phyloP scores from a whole-genome alignment of 805 yeast genomes.

The Saturnispora hagleri region DNA sequence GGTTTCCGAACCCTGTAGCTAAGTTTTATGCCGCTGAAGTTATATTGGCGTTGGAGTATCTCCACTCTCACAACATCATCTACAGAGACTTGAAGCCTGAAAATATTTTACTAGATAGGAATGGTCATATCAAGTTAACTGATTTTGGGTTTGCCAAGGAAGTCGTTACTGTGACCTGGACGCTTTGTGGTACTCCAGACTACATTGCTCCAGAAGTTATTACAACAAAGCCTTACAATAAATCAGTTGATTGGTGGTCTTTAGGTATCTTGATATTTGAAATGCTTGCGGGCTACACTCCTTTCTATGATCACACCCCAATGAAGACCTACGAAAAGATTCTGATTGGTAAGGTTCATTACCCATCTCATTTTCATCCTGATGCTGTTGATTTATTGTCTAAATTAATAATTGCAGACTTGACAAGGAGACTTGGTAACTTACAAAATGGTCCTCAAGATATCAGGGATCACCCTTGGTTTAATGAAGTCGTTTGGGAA shows the following conservation, averaged over 20 bases:
- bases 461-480: slow-evolving; percentile 50
- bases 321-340: slow-evolving; percentile 57
- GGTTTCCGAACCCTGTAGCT: slow-evolving; percentile 56
- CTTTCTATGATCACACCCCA: slow-evolving; percentile 54
- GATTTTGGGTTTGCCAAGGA: slow-evolving; percentile 60
- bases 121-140: slow-evolving; percentile 52
- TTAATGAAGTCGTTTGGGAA: slow-evolving; percentile 53
- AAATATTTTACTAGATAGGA: slow-evolving; percentile 47
- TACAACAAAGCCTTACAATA: slow-evolving; percentile 53
- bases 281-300: slow-evolving; percentile 55
- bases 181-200: slow-evolving; percentile 57
- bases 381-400: slow-evolving; percentile 44
- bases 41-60: slow-evolving; percentile 46
- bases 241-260: slow-evolving; percentile 60
- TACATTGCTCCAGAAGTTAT: slow-evolving; percentile 61
- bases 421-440: slow-evolving; percentile 48
- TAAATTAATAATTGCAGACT: slow-evolving; percentile 45
- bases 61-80: slow-evolving; percentile 50
- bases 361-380: slow-evolving; percentile 45
- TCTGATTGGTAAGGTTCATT: slow-evolving; percentile 42
- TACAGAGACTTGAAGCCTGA: slow-evolving; percentile 57
- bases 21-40: slow-evolving; percentile 59
- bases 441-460: slow-evolving; percentile 50
- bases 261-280: slow-evolving; percentile 52
- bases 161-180: slow-evolving; percentile 49